phyloP scores from a whole-genome alignment of 371 early-diverging fungal genomes.

The Coemansia sp. region DNA sequence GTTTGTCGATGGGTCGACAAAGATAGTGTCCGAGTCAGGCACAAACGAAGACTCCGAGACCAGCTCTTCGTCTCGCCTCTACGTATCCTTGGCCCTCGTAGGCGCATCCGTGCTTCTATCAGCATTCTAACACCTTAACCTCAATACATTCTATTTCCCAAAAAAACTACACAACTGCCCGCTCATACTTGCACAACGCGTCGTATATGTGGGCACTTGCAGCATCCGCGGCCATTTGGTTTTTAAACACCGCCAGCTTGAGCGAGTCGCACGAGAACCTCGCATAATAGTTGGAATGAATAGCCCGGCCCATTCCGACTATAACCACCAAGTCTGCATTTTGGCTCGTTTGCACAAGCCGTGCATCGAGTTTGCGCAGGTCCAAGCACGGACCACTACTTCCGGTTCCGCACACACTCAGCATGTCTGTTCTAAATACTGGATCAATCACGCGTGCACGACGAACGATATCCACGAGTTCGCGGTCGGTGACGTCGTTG shows the following conservation, averaged over 20 bases:
- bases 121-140: neutral
- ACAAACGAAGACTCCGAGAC: neutral
- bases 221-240: conserved; percentile 60
- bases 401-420: conserved; percentile 62
- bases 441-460: conserved; percentile 51
- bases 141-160: too few species aligned
- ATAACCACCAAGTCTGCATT: conserved; percentile 67
- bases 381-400: conserved; percentile 68
- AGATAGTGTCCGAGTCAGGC: neutral
- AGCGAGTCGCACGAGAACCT: conserved; percentile 62
- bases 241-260: conserved; percentile 75
- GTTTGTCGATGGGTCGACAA: conserved; percentile 22
- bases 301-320: conserved; percentile 66
- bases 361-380: conserved; percentile 58
- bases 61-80: neutral
- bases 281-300: conserved; percentile 70
- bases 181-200: conserved; percentile 51
- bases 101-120: neutral
- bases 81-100: neutral
- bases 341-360: conserved; percentile 51
- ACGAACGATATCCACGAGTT: conserved; percentile 55
- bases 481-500: conserved; percentile 68
- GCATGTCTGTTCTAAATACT: conserved; percentile 28
- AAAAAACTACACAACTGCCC: too few species aligned
- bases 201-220: conserved; percentile 66